Evolutionary conservation across 805 yeast species (phyloP), one percentile per base, ranked within the genome.

Genomic region (Hanseniaspora clermontiae): DNA sequence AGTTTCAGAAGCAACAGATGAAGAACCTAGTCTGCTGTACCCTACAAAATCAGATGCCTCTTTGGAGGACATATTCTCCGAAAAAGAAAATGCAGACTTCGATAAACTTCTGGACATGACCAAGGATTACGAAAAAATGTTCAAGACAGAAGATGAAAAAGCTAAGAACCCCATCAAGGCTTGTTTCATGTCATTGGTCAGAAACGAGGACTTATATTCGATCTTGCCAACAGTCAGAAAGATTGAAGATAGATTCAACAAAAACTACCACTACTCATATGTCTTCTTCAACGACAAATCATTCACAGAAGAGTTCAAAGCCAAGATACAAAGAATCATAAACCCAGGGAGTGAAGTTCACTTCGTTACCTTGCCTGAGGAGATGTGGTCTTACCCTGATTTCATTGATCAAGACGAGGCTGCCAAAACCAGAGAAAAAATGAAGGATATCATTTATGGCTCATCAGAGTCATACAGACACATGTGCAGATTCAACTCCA

Each of bases 401-500:
- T 83, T 80, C 77, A 80, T 91, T 55, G 95, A 89, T 68, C 77
- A 74, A 68, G 79, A 78, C 19, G 78, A 77, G 69, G 96, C 95
- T 24, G 81, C 79, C 1, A 63, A 69, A 29, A 76, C 78, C 40
- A 77, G 95, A 62, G 75, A 76, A 59, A 70, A 74, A 52, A 79
- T 86, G 88, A 72, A 75, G 61, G 66, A 77, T 61, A 78, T 84
- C 61, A 83, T 85, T 57, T 88, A 87, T 67, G 95, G 95, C 55
- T 84, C 75, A 57, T 75, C 83, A 14, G 82, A 78, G 60, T 76
- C 89, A 17, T 88, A 87, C 71, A 80, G 95, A 66, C 91, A 86
- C 70, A 86, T 89, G 95, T 88, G 95, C 70, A 78, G 96, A 61
- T 88, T 78, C 70, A 89, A 85, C 68, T 79, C 89, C 17, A 95